Evolutionary conservation across 805 yeast genomes (phyloP).

Genomic region (Monosporozyma siamensis): DNA sequence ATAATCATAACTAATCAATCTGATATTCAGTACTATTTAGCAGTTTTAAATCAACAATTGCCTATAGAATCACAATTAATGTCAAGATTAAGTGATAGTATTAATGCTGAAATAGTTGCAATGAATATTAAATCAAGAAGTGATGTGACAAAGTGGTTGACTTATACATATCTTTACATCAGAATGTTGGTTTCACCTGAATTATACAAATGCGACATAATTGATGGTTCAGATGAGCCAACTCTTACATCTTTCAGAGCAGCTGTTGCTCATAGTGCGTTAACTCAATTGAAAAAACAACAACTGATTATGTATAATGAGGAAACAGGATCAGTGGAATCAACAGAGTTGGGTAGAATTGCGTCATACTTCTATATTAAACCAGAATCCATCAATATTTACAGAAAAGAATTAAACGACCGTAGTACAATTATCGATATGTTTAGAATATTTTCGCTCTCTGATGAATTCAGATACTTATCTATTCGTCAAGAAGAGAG

Average conservation of each 20-base stretch:
- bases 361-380: slow-evolving; percentile 82
- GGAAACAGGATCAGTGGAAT: slow-evolving; percentile 36
- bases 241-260: slow-evolving; percentile 43
- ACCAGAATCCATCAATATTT: slow-evolving; percentile 61
- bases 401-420: slow-evolving; percentile 53
- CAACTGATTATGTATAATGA: slow-evolving; percentile 54
- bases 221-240: slow-evolving; percentile 44
- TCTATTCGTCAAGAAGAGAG: slow-evolving; percentile 84
- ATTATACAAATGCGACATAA: slow-evolving; percentile 44
- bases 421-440: slow-evolving; percentile 63
- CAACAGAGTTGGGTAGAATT: slow-evolving; percentile 71
- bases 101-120: slow-evolving; percentile 80
- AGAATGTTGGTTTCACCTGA: slow-evolving; percentile 69
- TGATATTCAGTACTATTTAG: slow-evolving; percentile 80
- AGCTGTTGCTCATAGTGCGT: slow-evolving; percentile 71
- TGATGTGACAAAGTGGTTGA: slow-evolving; percentile 76
- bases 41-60: slow-evolving; percentile 80
- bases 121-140: slow-evolving; percentile 53
- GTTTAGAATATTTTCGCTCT: slow-evolving; percentile 63
- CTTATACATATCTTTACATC: slow-evolving; percentile 66
- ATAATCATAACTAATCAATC: slow-evolving; percentile 80
- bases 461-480: slow-evolving; percentile 78
- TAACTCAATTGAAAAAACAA: slow-evolving; percentile 45
- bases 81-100: slow-evolving; percentile 55
- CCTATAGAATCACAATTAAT: slow-evolving; percentile 88